Base-by-base conservation (phyloP, 1,139 yeast species). In the Yamadazyma songkhlaensis region DNA sequence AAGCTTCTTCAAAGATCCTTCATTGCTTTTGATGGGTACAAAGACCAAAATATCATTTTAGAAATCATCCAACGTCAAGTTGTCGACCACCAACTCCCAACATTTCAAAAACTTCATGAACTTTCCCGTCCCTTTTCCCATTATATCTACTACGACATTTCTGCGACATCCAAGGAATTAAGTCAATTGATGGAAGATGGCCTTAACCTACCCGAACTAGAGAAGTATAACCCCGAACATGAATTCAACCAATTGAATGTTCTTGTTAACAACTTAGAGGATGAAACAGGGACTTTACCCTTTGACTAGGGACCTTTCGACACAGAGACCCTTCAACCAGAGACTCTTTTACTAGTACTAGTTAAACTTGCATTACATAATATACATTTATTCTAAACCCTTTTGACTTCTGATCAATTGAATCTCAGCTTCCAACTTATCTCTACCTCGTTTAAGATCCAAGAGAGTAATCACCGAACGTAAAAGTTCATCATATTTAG, bases 361-460 rank as follows among this genome's bases (percentile, higher is more conserved):
- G n/a, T 25, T 6, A 5, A 12, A 25, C 8, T 10, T 10, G 13
- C 11, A 25, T 25, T 25, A 13, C 17, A 27, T 11, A 27, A 12
- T 27, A 27, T n/a, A 27, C 29, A 13, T 11, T 11, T 40, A 48
- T 29, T 47, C 42, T 25, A 48, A 41, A 4, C 69, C 73, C 35
- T 71, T 59, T 50, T 71, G 77, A 43, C 72, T 65, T 51, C 76
- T 76, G 24, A 81, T 72, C 46, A 86, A 73, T 43, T 73, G 71
- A 35, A 84, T 73, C 50, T 89, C 97, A 1, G 95, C 80, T 45
- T 87, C 94, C 14, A 89, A 65, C 61, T 89, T 89, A 59, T 92
- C 98, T 27, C 79, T 79, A 38, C 88, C 96, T 57, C 81, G 84
- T 63, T 92, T 92, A 9, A 92, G 73, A 42, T 92, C 97, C 38